phyloP scores from a whole-genome alignment of 129 eudicot species.

The Escallonia herrerae region DNA sequence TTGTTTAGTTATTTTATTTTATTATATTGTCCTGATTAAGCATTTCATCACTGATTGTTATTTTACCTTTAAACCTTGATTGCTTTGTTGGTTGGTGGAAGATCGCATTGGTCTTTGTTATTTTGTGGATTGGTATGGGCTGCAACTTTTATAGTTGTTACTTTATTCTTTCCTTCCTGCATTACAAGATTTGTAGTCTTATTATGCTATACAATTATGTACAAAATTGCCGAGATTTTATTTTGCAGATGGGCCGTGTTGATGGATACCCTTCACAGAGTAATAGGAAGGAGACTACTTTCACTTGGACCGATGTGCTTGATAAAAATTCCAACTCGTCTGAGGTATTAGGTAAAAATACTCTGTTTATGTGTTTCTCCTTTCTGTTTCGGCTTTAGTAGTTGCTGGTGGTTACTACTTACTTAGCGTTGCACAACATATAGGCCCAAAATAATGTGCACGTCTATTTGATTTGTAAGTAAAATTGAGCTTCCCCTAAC shows the following conservation, averaged over 20 bases:
- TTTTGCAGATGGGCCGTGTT: conserved; percentile 78
- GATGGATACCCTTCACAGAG: conserved; percentile 65
- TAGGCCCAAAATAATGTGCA: background rate
- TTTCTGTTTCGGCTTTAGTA: background rate
- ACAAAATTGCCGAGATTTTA: conserved; percentile 1
- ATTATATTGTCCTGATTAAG: no score
- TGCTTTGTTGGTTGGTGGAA: no score
- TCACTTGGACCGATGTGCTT: conserved; percentile 77
- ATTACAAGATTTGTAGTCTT: background rate
- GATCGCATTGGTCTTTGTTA: no score
- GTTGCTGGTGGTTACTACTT: background rate
- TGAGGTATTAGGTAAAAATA: conserved; percentile 31
- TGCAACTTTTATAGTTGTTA: no score
- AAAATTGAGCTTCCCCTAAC: no score
- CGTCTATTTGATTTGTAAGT: no score
- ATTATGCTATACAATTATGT: conserved; percentile 5
- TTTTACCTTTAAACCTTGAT: no score
- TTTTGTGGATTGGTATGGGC: no score
- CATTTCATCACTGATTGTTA: no score
- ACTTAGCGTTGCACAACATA: background rate
- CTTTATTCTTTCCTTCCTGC: background rate
- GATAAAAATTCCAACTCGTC: conserved; percentile 34
- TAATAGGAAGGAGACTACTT: conserved; percentile 44
- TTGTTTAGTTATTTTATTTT: no score
- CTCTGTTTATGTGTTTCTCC: background rate